Evolutionary conservation across 2,329 filamentous ascomycete genomes (phyloP).

Genomic region (Calycina marina): DNA sequence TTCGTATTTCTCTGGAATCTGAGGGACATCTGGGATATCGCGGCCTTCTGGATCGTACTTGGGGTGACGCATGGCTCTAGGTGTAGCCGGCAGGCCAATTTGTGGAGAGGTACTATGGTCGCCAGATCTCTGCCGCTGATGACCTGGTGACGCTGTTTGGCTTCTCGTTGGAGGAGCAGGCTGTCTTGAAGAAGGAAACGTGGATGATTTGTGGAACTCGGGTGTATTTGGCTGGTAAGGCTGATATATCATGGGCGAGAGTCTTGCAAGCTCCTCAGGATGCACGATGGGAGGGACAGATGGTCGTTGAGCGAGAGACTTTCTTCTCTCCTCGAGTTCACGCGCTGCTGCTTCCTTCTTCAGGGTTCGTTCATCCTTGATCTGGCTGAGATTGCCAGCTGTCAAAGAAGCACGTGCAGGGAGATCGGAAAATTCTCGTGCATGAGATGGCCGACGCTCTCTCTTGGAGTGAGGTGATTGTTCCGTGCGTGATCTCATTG

Average conservation of each 20-base stretch:
- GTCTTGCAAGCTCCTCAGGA: slow-evolving; percentile 38
- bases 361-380: slow-evolving; percentile 44
- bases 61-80: slow-evolving; percentile 74
- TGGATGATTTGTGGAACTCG: slow-evolving; percentile 13
- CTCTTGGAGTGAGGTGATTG: slow-evolving; percentile 9
- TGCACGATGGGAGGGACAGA: slow-evolving; percentile 69
- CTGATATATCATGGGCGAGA: slow-evolving; percentile 19
- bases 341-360: slow-evolving; percentile 66
- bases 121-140: slow-evolving; percentile 26
- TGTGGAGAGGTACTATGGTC: slow-evolving; percentile 32
- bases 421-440: slow-evolving; percentile 27
- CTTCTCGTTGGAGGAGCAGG: slow-evolving; percentile 35
- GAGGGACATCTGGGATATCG: slow-evolving; percentile 41
- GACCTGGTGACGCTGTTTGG: slow-evolving; percentile 39
- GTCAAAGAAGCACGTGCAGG: too few relatives aligned
- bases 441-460: slow-evolving; percentile 11
- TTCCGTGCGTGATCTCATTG: slow-evolving; percentile 14
- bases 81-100: slow-evolving; percentile 78
- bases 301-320: slow-evolving; percentile 68
- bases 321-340: slow-evolving; percentile 76
- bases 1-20: slow-evolving; percentile 33
- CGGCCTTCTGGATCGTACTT: slow-evolving; percentile 47
- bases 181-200: slow-evolving; percentile 24
- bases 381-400: slow-evolving; percentile 37
- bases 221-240: slow-evolving; percentile 9